These are phyloP conservation scores for Hypoxylon sp. DNA, from an alignment of 2,329 filamentous ascomycete genomes.

Conservation along the genomic window DNA sequence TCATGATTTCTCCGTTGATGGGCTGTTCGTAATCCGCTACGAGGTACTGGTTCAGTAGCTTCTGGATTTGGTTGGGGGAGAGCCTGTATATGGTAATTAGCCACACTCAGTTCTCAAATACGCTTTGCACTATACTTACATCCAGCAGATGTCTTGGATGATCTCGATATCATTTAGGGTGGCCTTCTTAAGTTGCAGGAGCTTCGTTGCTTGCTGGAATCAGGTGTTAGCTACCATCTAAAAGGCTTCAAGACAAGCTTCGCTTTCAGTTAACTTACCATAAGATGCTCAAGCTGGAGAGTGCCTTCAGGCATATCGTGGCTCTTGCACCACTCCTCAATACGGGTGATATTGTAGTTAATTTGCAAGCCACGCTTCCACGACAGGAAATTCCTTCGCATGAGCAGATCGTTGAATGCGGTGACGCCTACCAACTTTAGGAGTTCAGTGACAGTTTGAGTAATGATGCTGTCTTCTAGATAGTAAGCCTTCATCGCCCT, in stretches of 20 bases:
- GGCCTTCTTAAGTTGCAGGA: slow-evolving; percentile 98
- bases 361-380: slow-evolving; percentile 99
- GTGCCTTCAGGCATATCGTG: slow-evolving; percentile 99
- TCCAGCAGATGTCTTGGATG: slow-evolving; percentile 99
- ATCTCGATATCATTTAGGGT: slow-evolving; percentile 99
- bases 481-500: slow-evolving; percentile 99
- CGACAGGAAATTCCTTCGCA: slow-evolving; percentile 97
- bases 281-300: slow-evolving; percentile 95
- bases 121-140: slow-evolving; percentile 74
- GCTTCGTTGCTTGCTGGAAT: slow-evolving; percentile 90
- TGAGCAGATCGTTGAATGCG: slow-evolving; percentile 97
- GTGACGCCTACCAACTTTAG: slow-evolving; percentile 94
- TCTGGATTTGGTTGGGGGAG: slow-evolving; percentile 98
- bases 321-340: slow-evolving; percentile 99
- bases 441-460: slow-evolving; percentile 93
- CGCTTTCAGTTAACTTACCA: slow-evolving; percentile 70
- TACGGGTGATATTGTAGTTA: slow-evolving; percentile 99
- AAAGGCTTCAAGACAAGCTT: slow-evolving; percentile 7
- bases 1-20: slow-evolving; percentile 99
- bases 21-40: slow-evolving; percentile 99
- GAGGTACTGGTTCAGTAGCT: slow-evolving; percentile 97
- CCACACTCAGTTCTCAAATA: slow-evolving; percentile 18
- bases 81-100: slow-evolving; percentile 69
- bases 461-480: slow-evolving; percentile 95
- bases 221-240: slow-evolving; percentile 47